A percentile compares a stretch with the other conserved stretches of the same genome.
Evolutionary conservation across 2,329 filamentous ascomycete species (phyloP).

Genomic region (Phialemoniopsis sp.): DNA sequence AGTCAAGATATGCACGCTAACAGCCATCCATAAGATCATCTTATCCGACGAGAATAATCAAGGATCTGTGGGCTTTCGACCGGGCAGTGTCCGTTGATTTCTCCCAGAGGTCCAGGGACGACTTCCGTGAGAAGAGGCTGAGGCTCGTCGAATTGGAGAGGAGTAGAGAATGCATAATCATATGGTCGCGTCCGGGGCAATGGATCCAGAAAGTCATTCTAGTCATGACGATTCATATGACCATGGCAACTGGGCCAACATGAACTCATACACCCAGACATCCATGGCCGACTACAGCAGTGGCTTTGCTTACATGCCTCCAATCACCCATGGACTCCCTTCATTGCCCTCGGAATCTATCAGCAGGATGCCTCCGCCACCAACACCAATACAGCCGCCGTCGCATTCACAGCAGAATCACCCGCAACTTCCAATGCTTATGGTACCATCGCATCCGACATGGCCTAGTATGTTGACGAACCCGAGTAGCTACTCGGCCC

Average conservation of each 20-base stretch:
- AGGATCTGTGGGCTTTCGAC: too few species aligned
- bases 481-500: slow-evolving; percentile 59
- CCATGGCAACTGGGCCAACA: slow-evolving; percentile 50
- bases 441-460: slow-evolving; percentile 61
- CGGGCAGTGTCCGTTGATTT: too few species aligned
- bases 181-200: slow-evolving; percentile 37
- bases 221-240: slow-evolving; percentile 36
- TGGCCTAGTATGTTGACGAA: slow-evolving; percentile 84
- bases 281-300: slow-evolving; percentile 65
- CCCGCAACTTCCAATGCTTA: slow-evolving; percentile 61
- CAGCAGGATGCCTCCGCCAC: slow-evolving; percentile 51
- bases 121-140: too few species aligned
- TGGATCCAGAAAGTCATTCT: slow-evolving; percentile 41
- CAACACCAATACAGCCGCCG: slow-evolving; percentile 50
- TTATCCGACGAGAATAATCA: too few species aligned
- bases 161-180: slow-evolving; percentile 36
- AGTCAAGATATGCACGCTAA: too few species aligned
- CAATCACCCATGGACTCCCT: slow-evolving; percentile 41
- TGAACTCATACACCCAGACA: slow-evolving; percentile 62
- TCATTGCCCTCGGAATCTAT: slow-evolving; percentile 50
- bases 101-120: too few species aligned
- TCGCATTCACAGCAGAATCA: slow-evolving; percentile 37
- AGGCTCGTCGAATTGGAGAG: slow-evolving; percentile 8
- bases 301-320: slow-evolving; percentile 55
- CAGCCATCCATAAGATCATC: too few species aligned